Evolutionary conservation across 805 yeast species (phyloP).

Genomic region (Metschnikowia matae): DNA sequence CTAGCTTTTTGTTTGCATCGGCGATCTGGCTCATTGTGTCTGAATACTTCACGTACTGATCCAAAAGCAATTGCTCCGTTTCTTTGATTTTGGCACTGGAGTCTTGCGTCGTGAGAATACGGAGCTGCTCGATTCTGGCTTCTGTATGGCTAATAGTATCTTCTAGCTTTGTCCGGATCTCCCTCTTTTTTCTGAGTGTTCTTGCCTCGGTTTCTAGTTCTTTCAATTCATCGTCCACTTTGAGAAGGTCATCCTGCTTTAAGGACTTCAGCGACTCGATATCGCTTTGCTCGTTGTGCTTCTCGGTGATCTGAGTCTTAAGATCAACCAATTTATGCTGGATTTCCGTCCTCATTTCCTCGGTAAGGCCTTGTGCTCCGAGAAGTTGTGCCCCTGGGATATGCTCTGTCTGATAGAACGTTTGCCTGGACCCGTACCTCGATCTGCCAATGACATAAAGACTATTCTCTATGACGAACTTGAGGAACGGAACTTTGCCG

Average conservation of each 20-base stretch:
- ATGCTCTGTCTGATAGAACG: constrained; percentile 39
- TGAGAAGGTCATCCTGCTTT: constrained; percentile 4
- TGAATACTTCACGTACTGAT: constrained; percentile 18
- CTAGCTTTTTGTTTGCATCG: constrained; percentile 6
- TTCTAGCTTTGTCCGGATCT: constrained; percentile 25
- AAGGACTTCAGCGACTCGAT: constrained; percentile 6
- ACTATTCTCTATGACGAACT: constrained; percentile 57
- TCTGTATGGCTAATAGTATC: constrained; percentile 18
- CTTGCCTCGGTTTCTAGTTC: constrained; percentile 19
- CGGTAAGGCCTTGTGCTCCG: constrained; percentile 31
- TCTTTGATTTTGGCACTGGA: constrained; percentile 36
- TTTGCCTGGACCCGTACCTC: constrained; percentile 57
- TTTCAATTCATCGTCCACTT: constrained; percentile 9
- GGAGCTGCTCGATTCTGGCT: constrained; percentile 12
- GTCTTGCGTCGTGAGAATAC: constrained; percentile 31
- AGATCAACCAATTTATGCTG: constrained; percentile 17
- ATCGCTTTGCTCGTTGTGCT: constrained; percentile 7
- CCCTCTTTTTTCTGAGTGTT: constrained; percentile 25
- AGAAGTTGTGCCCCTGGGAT: constrained; percentile 27
- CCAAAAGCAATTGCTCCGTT: constrained; percentile 25
- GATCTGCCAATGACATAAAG: constrained; percentile 53
- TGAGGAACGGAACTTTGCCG: constrained; percentile 47
- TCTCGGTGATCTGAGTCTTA: constrained; percentile 12
- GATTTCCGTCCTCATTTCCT: constrained; percentile 18
- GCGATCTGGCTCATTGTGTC: constrained; percentile 22